Evolutionary conservation across 208 protist genomes (phyloP).

Genomic region (Lotmaria passim): DNA sequence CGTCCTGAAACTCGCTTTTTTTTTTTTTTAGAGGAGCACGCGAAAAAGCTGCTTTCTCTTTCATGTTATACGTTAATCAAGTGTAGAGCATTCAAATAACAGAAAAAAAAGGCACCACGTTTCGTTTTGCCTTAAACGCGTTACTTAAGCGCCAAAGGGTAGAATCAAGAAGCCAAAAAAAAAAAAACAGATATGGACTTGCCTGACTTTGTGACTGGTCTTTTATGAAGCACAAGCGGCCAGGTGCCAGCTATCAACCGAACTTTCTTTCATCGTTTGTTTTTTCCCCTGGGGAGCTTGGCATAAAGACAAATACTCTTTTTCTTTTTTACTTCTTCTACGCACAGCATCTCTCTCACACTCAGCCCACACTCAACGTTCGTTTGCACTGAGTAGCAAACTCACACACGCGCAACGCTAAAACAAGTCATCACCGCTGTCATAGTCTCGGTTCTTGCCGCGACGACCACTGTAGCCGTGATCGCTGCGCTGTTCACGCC

Average conservation of each 20-base stretch:
- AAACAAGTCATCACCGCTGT: slow-evolving; percentile 46
- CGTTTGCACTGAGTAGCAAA: not conserved
- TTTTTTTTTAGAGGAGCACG: not conserved
- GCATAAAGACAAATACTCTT: too few species aligned
- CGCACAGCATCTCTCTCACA: too few species aligned
- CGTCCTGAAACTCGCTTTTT: too few species aligned
- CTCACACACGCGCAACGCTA: slow-evolving; percentile 9
- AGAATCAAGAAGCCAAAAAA: slow-evolving; percentile 1
- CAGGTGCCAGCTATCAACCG: too few species aligned
- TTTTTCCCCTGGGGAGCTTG: too few species aligned
- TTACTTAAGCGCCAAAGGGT: not conserved
- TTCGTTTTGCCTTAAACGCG: too few species aligned
- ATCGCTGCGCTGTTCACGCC: slow-evolving; percentile 6
- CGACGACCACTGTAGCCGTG: slow-evolving; percentile 8
- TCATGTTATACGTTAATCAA: not conserved
- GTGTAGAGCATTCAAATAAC: not conserved
- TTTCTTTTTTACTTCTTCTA: not conserved
- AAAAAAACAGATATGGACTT: slow-evolving; percentile 26
- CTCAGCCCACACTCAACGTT: too few species aligned
- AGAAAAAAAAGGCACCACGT: slow-evolving; percentile 1
- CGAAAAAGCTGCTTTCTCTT: not conserved
- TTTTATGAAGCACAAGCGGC: too few species aligned
- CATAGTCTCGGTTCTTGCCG: slow-evolving; percentile 21
- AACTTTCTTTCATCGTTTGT: too few species aligned
- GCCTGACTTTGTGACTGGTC: too few species aligned